Base-by-base conservation (phyloP, 495 filamentous ascomycete genomes). In the Penicillium soppii region DNA sequence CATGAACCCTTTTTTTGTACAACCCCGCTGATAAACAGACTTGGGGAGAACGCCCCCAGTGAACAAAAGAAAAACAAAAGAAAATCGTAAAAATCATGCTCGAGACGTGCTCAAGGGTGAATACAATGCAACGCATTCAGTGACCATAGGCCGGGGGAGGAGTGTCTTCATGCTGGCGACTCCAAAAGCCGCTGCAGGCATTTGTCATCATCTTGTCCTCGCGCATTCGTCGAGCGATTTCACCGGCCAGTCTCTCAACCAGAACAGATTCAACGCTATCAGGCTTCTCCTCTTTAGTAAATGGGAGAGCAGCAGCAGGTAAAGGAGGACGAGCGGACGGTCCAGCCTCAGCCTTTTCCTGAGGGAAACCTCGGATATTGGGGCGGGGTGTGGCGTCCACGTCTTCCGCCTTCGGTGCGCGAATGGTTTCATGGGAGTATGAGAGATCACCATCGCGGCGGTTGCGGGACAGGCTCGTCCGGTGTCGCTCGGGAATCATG, bases 161-260 rank as follows among this genome's bases (percentile, higher is more conserved):
- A 40, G 58, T 44, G 43, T 75, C 72, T 39, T 77, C 72, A 46
- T 67, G 73, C 15, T 55, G 49, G 15, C 68, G 69, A 23, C 65
- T 62, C 69, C 72, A 77, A 51, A 72, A 75, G 22, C 64, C 61
- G 46, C 62, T 67, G 47, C 70, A 72, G 12, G 63, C 50, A 17
- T 57, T 73, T 40, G 60, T 35, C 50, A 68, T 61, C 43, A 72
- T 30, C 56, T 85, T 84, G 61, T 90, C 81, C 42, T 95, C 89
- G 48, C 91, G 84, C 54, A 92, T 86, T 22, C 88, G 86, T 56
- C 87, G 80, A 33, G 90, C 90, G 38, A 97, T 91, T 69, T 98
- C 92, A 38, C 82, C 82, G 5, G 92, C 92, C 69, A 98, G 88
- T 72, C 91, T 91, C 74, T 87, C 86, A 56, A 97, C 85, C 82